Evolutionary conservation across 148 eudicot genomes (phyloP).

Genomic region (Vaccinium myrtillus): DNA sequence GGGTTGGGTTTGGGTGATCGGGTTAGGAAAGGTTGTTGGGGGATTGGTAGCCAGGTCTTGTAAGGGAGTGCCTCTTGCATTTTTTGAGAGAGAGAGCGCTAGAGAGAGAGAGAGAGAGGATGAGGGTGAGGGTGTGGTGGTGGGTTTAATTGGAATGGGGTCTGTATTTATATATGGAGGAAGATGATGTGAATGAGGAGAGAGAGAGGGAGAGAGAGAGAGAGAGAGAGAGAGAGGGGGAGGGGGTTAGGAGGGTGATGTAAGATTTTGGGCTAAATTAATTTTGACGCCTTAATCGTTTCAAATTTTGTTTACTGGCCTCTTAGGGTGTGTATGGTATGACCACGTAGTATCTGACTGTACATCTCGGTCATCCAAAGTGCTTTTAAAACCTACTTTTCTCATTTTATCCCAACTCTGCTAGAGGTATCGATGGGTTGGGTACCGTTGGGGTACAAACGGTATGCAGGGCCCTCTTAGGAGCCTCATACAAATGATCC

Average conservation of each 20-base stretch:
- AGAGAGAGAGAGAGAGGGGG: not conserved
- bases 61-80: conserved; percentile 42
- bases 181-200: not conserved
- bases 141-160: not conserved
- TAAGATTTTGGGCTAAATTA: not conserved
- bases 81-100: not conserved
- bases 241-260: not conserved
- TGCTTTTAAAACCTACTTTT: no score
- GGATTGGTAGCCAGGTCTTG: conserved; percentile 26
- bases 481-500: no score
- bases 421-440: no score
- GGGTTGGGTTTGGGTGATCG: not conserved
- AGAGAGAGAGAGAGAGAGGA: conserved; percentile 13
- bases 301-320: no score
- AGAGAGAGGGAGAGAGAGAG: not conserved
- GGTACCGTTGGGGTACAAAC: no score
- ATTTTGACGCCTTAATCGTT: no score
- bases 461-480: no score
- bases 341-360: no score
- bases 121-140: not conserved
- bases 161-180: not conserved
- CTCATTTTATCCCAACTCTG: no score
- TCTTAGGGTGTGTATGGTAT: no score
- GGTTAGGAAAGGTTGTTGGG: not conserved
- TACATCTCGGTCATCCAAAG: no score